These are phyloP conservation scores for Choanephora cucurbitarum DNA, from an alignment of 371 early-diverging fungal species.

Conservation along the genomic window DNA sequence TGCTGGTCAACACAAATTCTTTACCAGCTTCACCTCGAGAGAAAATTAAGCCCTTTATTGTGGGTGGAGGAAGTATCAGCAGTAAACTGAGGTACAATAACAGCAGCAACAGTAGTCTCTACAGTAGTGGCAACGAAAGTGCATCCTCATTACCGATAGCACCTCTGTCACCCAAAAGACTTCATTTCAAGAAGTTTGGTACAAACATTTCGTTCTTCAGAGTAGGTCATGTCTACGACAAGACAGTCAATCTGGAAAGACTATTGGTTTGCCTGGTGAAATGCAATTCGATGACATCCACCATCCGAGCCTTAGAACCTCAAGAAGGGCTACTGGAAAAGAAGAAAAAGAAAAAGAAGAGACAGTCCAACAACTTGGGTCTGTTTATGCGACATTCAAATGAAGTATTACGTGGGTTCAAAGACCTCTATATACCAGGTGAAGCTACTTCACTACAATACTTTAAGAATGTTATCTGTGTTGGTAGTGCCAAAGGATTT, in stretches of 20 bases:
- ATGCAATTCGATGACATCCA: slow-evolving; percentile 65
- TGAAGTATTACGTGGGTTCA: slow-evolving; percentile 65
- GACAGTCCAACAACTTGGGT: slow-evolving; percentile 23
- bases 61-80: background rate
- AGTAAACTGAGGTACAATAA: too few species aligned
- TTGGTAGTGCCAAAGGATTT: slow-evolving; percentile 93
- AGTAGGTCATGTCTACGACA: slow-evolving; percentile 73
- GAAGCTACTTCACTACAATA: slow-evolving; percentile 87
- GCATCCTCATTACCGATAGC: slow-evolving; percentile 14
- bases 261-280: slow-evolving; percentile 81
- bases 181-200: slow-evolving; percentile 68
- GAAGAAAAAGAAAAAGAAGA: slow-evolving; percentile 53
- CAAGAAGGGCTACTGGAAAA: slow-evolving; percentile 49
- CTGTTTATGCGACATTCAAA: slow-evolving; percentile 52
- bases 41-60: background rate
- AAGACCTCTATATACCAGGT: slow-evolving; percentile 91
- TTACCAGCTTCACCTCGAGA: background rate
- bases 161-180: slow-evolving; percentile 45
- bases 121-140: background rate
- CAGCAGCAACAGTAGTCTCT: background rate
- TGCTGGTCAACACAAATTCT: background rate
- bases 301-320: slow-evolving; percentile 80
- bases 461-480: slow-evolving; percentile 83
- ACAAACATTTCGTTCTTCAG: slow-evolving; percentile 89
- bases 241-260: slow-evolving; percentile 46